Evolutionary conservation across 2,329 filamentous ascomycete species (phyloP), one percentile per base, ranked within the genome.

Genomic region (Helicocarpus griseus): DNA sequence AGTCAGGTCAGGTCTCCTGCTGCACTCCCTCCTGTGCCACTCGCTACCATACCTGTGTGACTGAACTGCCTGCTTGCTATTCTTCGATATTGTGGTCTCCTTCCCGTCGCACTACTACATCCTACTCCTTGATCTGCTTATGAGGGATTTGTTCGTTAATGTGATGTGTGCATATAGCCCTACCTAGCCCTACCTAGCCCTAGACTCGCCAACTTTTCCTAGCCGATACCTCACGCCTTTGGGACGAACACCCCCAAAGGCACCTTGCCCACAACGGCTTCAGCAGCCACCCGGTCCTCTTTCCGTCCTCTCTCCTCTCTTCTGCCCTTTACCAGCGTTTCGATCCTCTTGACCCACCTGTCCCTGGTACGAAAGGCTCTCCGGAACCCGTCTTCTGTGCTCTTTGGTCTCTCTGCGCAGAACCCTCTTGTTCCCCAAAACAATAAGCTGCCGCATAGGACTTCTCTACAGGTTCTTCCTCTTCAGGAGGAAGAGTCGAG

Each of bases 371-470:
- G 65, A 55, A 58, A 58, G 39, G 54, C 56, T 52, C 55, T 61
- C 61, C 59, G 60, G 38, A 50, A 55, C 52, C 53, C 65, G 60
- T 59, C 63, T 56, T 58, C 62, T 69, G 60, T 67, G 68, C 61
- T 69, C 64, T 64, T 66, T 68, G 60, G 65, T 60, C 51, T 52
- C 61, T 58, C 59, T 51, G 65, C 66, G 58, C 60, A 63, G 59
- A 60, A 61, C 56, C 60, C 69, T 68, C 60, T 79, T 77, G 71
- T 79, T 75, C 69, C 74, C 79, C 71, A 73, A 79, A 74, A 74
- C 75, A 72, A 74, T 81, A 86, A 95, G 88, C 91, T 97, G 93
- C 93, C 93, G 93, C 91, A 98, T 98, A 97, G 89, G 87, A 94
- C 86, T 84, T 82, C 82, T 85, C 85, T 82, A 82, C 81, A 84